phyloP scores from a whole-genome alignment of 208 protist species.

The Giardia duodenalis region DNA sequence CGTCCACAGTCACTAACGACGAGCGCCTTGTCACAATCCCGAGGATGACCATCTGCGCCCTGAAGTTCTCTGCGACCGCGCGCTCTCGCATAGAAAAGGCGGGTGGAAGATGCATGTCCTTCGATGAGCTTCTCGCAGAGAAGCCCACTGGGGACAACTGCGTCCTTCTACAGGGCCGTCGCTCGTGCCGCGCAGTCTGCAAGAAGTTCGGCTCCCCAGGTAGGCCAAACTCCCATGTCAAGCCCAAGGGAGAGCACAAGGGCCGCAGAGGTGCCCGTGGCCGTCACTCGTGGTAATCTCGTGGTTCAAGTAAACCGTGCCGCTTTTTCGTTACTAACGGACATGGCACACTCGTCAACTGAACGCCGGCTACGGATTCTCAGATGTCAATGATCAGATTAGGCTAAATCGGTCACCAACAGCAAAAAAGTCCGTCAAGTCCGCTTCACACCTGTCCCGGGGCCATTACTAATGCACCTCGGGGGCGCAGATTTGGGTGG shows the following conservation, averaged over 20 bases:
- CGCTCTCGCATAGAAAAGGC: constrained; percentile 85
- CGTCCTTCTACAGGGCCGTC: constrained; percentile 82
- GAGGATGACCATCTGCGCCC: constrained; percentile 72
- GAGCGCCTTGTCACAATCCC: constrained; percentile 68
- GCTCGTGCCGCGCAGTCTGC: constrained; percentile 72
- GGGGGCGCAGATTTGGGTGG: no score
- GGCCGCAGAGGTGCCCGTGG: constrained; percentile 9
- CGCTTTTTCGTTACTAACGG: no score
- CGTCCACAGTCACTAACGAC: constrained; percentile 95
- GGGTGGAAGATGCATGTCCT: constrained; percentile 91
- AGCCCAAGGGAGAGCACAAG: constrained; percentile 35
- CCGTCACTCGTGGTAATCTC: constrained; percentile 13
- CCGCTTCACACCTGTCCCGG: no score
- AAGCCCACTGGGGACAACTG: constrained; percentile 84
- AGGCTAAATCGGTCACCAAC: no score
- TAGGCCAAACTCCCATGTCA: constrained; percentile 54
- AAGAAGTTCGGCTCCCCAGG: constrained; percentile 91
- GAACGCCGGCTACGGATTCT: no score
- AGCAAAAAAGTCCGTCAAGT: no score
- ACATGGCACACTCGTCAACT: no score
- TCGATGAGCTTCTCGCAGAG: constrained; percentile 91
- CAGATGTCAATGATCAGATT: no score
- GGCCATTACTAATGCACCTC: no score
- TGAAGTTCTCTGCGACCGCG: constrained; percentile 89
- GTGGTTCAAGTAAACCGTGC: not conserved